Percentiles rank a stretch among this genome's conserved stretches.
Evolutionary conservation across 441 rosid genomes (phyloP).

Genomic region (Raphanus hybrid): DNA sequence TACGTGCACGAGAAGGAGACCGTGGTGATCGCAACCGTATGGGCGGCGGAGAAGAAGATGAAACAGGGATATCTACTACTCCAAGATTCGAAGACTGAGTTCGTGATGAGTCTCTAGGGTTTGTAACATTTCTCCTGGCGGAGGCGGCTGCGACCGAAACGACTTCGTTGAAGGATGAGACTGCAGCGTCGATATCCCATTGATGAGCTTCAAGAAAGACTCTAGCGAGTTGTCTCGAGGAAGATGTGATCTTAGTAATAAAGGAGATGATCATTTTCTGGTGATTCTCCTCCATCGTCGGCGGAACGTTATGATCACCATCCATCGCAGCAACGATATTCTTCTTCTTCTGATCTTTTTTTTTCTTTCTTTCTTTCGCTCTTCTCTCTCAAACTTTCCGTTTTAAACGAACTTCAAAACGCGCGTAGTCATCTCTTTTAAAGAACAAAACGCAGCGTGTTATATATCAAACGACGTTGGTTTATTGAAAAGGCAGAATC

Average conservation of each 20-base stretch:
- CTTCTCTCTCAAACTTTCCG: neutral
- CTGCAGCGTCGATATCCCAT: constrained; percentile 76
- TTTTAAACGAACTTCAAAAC: neutral
- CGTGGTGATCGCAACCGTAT: constrained; percentile 51
- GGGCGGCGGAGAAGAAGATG: constrained; percentile 28
- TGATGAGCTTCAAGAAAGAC: constrained; percentile 70
- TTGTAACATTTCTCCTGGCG: neutral
- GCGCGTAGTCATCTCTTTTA: neutral
- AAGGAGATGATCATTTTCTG: constrained; percentile 53
- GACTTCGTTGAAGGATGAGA: constrained; percentile 67
- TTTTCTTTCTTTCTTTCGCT: neutral
- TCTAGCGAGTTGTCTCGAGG: constrained; percentile 60
- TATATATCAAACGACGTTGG: neutral
- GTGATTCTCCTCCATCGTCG: constrained; percentile 26
- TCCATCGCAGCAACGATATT: constrained; percentile 36
- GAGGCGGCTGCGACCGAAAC: constrained; percentile 2
- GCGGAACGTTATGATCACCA: constrained; percentile 12
- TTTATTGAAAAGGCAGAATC: no score
- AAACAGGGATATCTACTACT: neutral
- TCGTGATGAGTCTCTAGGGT: constrained; percentile 12
- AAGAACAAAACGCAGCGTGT: constrained; percentile 11
- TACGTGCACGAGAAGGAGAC: constrained; percentile 50
- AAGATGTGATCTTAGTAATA: constrained; percentile 54
- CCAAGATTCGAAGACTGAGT: constrained; percentile 1
- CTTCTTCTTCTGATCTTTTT: constrained; percentile 11